Evolutionary conservation across 345 rosid species (phyloP), one percentile per base, ranked within the genome.

Genomic region (Turnera subulata): DNA sequence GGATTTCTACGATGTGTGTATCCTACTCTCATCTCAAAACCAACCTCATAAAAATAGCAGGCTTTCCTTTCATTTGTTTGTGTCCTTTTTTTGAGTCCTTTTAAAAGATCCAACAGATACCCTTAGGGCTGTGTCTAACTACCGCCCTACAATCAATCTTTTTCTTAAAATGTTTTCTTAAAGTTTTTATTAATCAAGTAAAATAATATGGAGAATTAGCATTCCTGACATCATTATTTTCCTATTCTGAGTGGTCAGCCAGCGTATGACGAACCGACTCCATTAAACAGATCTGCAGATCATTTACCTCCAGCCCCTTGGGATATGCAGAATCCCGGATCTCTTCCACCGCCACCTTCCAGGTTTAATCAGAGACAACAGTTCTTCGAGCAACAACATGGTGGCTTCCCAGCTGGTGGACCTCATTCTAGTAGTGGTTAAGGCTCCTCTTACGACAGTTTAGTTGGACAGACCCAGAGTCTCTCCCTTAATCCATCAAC

Each of bases 261-360:
- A 24, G 62, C 73, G 29, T 84, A 75, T 35, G 88, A 85, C 62
- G 84, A 81, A 62, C 82, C 81, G 33, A 25, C 70, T 50, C 63
- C 74, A 52, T 50, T 50, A 12, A 70, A 77, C 75, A 73, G 67
- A 70, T 75, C 79, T n/a, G 39, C 66, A 6, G 91, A 88, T 73
- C 83, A 44, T 60, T 72, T 80, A 59, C 89, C 97, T 50, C 73
- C 89, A 39, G 87, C 93, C 63, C 86, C 98, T 54, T 84, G 90
- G 90, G 95, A 88, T 9, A 25, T 74, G 42, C 74, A 79, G 22
- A 33, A 64, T 45, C 26, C 61, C 43, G 73, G 53, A 57, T 67
- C 24, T 23, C 80, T 83, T 59, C 96, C 99, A 7, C 90, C 91
- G 10, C 88, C 99, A 9, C 94, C 99, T 53, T 65, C 78, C 53